A percentile compares a stretch with the other conserved stretches of the same genome.
These are phyloP conservation scores for Sedum album DNA, from an alignment of 164 flowering plant species.

Conservation along the genomic window DNA sequence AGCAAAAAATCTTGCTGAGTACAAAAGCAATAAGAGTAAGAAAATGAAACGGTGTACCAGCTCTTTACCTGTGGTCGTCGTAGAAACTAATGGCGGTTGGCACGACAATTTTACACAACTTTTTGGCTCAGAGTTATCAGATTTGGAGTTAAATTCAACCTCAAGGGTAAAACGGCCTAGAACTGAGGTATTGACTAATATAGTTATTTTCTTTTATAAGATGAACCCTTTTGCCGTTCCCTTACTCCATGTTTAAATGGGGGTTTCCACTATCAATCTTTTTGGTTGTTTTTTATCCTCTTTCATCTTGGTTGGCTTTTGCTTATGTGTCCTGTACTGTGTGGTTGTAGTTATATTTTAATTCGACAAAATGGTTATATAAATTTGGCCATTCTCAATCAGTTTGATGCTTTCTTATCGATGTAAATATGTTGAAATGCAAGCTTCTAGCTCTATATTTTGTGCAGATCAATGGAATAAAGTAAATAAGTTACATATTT, in stretches of 20 bases:
- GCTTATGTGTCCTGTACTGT: neutral
- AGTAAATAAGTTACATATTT: too few species aligned
- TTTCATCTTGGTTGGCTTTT: neutral
- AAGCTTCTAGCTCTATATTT: too few species aligned
- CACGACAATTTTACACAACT: conserved; percentile 50
- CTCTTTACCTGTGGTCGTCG: conserved; percentile 67
- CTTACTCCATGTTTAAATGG: neutral
- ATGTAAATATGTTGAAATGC: too few species aligned
- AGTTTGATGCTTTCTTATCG: too few species aligned
- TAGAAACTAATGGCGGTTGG: conserved; percentile 56
- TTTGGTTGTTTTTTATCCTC: neutral
- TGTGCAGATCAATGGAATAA: too few species aligned
- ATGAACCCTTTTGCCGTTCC: neutral
- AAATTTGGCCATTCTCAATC: too few species aligned
- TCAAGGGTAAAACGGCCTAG: conserved; percentile 54
- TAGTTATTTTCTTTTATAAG: conserved; percentile 2
- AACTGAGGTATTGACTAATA: conserved; percentile 44
- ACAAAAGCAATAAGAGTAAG: conserved; percentile 50
- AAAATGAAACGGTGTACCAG: conserved; percentile 75
- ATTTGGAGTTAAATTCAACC: conserved; percentile 82
- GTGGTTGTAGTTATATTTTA: neutral
- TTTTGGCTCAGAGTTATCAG: conserved; percentile 48
- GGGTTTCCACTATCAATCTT: neutral
- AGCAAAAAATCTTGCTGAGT: conserved; percentile 61
- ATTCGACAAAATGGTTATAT: neutral